phyloP scores from a whole-genome alignment of 176 grass and related monocot species.

The Triticum dicoccoides region DNA sequence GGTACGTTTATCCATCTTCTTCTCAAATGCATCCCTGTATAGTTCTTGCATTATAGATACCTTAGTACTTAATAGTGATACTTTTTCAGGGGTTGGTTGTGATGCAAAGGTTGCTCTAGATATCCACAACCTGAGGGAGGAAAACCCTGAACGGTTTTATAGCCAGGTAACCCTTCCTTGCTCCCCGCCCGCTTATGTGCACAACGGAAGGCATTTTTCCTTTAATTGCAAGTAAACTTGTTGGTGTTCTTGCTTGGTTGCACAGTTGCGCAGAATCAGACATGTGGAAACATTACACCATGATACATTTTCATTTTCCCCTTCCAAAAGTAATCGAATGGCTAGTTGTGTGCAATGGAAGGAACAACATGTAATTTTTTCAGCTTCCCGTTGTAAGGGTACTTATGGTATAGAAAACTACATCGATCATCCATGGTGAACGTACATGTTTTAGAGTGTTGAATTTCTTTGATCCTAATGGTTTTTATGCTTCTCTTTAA shows the following conservation, averaged over 20 bases:
- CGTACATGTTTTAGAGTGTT: neutral
- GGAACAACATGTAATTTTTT: neutral
- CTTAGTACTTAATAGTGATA: neutral
- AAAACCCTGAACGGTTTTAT: constrained; percentile 95
- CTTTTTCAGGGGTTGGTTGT: constrained; percentile 80
- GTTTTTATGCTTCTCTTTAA: neutral
- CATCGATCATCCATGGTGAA: neutral
- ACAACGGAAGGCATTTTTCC: neutral
- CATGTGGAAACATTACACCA: neutral
- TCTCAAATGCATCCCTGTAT: neutral
- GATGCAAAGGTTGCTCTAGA: constrained; percentile 99
- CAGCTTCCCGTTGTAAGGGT: neutral
- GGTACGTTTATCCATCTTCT: constrained; percentile 45
- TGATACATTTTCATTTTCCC: neutral
- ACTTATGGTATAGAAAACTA: constrained; percentile 7
- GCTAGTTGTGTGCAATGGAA: neutral
- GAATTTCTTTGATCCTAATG: neutral
- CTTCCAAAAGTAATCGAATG: neutral
- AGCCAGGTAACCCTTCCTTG: constrained; percentile 62
- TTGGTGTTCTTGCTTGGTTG: neutral
- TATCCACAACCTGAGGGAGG: constrained; percentile 92
- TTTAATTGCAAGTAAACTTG: constrained; percentile 13
- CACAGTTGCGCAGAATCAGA: neutral
- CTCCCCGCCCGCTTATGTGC: constrained; percentile 8
- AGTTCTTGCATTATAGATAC: constrained; percentile 12